Base-by-base conservation (phyloP, 2,329 filamentous ascomycete genomes). In the Colletotrichum sp. region DNA sequence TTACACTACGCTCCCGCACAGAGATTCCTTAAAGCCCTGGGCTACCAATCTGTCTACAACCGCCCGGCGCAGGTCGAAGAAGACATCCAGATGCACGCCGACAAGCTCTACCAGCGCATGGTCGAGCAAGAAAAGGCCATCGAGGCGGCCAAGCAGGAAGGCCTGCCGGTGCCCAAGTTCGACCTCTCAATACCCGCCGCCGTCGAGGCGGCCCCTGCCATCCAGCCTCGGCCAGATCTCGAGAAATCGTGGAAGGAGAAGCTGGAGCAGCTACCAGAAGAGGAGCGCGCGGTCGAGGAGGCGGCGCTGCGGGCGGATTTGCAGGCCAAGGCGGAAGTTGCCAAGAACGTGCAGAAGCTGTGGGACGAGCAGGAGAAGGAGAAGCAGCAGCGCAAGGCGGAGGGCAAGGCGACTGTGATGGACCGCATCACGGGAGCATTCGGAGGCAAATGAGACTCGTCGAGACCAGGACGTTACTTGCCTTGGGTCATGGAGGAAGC, bases 51-150 rank as follows among this genome's bases (percentile, higher is more conserved):
- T 9, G 92, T 91, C 30, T 87, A 91, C 77, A 91, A 94, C 60
- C 91, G 93, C 26, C 87, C 93, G 10, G 86, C 89, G 1, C 90
- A 93, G 34, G 90, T 94, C 67, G 94, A 98, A 80, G 96, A 98
- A 83, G 92, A 94, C 79, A 95, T 99, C 77, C 97, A 99, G 85
- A 95, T 99, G 93, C 96, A 98, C 84, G 96, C 96, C 75, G 97
- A 99, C 86, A 92, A 92, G 78, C 89, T 99, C 55, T 99, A 96
- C 85, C 94, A 96, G 81, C 92, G 94, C 79, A 95, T 99, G 93
- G 85, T 98, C 48, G 90, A 92, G 77, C 95, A 98, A 82, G 96
- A 99, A 85, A 88, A 88, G 24, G 91, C 90, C 77, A 92, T 94
- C n/a, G 92, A 94, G 78, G 90, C 92, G 80, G 94, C 94, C 43